A percentile compares a stretch with the other conserved stretches of the same genome.
Evolutionary conservation across 2,329 filamentous ascomycete species (phyloP).

Genomic region (Colletotrichum camelliae): DNA sequence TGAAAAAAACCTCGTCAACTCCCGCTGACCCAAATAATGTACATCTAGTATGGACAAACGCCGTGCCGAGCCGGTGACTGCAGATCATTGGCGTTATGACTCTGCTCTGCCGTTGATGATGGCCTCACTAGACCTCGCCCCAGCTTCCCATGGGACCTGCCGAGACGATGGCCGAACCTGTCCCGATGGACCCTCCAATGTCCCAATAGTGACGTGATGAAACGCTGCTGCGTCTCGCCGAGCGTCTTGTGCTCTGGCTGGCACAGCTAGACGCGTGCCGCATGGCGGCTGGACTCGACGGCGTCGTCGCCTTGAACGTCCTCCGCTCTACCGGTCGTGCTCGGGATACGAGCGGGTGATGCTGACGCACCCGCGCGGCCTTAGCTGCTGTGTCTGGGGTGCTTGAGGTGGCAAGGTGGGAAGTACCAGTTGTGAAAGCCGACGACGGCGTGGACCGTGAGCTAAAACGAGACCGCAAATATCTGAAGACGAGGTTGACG

Average conservation of each 20-base stretch:
- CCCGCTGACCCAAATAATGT: slow-evolving; percentile 8
- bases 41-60: background rate
- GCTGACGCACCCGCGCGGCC: slow-evolving; percentile 82
- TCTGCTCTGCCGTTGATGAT: background rate
- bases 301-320: slow-evolving; percentile 59
- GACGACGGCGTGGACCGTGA: slow-evolving; percentile 49
- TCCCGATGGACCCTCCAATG: slow-evolving; percentile 80
- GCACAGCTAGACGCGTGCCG: slow-evolving; percentile 74
- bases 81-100: background rate
- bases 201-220: slow-evolving; percentile 93
- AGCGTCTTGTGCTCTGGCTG: slow-evolving; percentile 84
- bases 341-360: slow-evolving; percentile 83
- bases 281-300: slow-evolving; percentile 52
- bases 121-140: slow-evolving; percentile 68
- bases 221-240: slow-evolving; percentile 68
- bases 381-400: slow-evolving; percentile 74
- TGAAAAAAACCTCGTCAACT: background rate
- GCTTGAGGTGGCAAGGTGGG: slow-evolving; percentile 53
- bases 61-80: background rate
- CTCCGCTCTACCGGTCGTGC: slow-evolving; percentile 57
- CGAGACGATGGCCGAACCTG: slow-evolving; percentile 72
- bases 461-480: slow-evolving; percentile 78
- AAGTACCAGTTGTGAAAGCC: slow-evolving; percentile 45
- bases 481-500: slow-evolving; percentile 89
- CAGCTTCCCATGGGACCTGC: slow-evolving; percentile 76